Conservation (phyloP, 805 yeast species). For the Starmera amethionina region DNA sequence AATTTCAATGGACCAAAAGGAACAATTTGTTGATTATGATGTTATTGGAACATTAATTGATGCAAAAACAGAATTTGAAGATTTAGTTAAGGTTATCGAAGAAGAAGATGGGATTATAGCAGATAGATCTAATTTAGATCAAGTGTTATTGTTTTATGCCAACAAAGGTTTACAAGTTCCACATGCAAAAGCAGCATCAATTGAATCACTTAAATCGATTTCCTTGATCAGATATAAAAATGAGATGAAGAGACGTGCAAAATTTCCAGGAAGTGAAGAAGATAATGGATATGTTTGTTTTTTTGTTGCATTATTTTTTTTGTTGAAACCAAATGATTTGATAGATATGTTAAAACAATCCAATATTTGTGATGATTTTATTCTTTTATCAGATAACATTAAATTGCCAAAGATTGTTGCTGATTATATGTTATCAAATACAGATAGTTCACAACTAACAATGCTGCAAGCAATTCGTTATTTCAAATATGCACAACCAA, state of each 20-base stretch:
- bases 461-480: conserved; percentile 24
- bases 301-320: conserved; percentile 25
- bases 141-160: conserved; percentile 35
- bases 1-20: conserved; percentile 22
- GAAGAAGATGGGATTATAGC: conserved; percentile 26
- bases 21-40: conserved; percentile 16
- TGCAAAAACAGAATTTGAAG: conserved; percentile 25
- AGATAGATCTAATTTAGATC: conserved; percentile 38
- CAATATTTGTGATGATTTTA: conserved; percentile 24
- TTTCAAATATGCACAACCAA: conserved; percentile 23
- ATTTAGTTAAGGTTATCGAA: conserved; percentile 34
- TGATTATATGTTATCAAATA: conserved; percentile 22
- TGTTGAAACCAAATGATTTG: conserved; percentile 29
- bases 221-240: conserved; percentile 34
- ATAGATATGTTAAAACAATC: conserved; percentile 21
- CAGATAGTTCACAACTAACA: conserved; percentile 21
- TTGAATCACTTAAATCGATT: conserved; percentile 32
- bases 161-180: conserved; percentile 53
- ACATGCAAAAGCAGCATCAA: conserved; percentile 40
- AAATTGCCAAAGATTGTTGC: conserved; percentile 28
- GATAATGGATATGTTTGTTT: conserved; percentile 12
- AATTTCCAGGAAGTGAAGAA: conserved; percentile 5
- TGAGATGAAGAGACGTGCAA: conserved; percentile 10
- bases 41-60: conserved; percentile 20
- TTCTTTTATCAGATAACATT: conserved; percentile 21